A percentile compares a stretch with the other conserved stretches of the same genome.
phyloP scores from a whole-genome alignment of 495 filamentous ascomycete species.

The Tuber microsphaerosporum region DNA sequence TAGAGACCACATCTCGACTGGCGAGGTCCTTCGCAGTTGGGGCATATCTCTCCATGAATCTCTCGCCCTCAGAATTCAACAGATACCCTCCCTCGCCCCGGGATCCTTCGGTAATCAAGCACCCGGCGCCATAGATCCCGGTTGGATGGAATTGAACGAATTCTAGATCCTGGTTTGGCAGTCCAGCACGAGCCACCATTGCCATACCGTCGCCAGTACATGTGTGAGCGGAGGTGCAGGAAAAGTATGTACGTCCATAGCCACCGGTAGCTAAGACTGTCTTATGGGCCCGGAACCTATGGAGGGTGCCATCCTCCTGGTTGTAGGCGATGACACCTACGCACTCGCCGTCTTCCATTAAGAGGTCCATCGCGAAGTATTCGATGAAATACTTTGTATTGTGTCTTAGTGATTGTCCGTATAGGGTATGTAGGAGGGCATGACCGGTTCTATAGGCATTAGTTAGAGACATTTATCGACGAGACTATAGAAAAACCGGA shows the following conservation, averaged over 20 bases:
- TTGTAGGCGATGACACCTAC: constrained; percentile 94
- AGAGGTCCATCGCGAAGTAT: constrained; percentile 90
- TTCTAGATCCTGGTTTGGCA: constrained; percentile 97
- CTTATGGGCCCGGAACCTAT: constrained; percentile 90
- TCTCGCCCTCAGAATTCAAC: constrained; percentile 91
- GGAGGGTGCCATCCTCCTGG: constrained; percentile 94
- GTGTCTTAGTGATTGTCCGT: constrained; percentile 92
- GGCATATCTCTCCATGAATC: constrained; percentile 98
- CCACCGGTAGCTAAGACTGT: constrained; percentile 94
- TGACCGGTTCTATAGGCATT: constrained; percentile 67
- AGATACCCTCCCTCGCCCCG: constrained; percentile 98
- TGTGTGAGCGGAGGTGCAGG: constrained; percentile 93
- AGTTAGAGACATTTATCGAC: constrained; percentile 16
- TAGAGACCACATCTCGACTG: constrained; percentile 84
- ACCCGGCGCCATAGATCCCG: constrained; percentile 97
- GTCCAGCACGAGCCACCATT: constrained; percentile 94
- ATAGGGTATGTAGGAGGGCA: constrained; percentile 92
- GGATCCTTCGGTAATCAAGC: constrained; percentile 95
- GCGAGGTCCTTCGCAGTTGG: constrained; percentile 96
- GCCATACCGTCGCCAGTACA: constrained; percentile 98
- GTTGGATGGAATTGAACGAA: constrained; percentile 99
- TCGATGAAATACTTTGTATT: constrained; percentile 99
- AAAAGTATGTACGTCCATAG: constrained; percentile 96
- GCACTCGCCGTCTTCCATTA: constrained; percentile 95
- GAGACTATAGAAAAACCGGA: background rate